Percentiles rank a stretch among this genome's conserved stretches.
Conservation (phyloP, 306 rosid genomes). For the Pterocarpus macrocarpus region DNA sequence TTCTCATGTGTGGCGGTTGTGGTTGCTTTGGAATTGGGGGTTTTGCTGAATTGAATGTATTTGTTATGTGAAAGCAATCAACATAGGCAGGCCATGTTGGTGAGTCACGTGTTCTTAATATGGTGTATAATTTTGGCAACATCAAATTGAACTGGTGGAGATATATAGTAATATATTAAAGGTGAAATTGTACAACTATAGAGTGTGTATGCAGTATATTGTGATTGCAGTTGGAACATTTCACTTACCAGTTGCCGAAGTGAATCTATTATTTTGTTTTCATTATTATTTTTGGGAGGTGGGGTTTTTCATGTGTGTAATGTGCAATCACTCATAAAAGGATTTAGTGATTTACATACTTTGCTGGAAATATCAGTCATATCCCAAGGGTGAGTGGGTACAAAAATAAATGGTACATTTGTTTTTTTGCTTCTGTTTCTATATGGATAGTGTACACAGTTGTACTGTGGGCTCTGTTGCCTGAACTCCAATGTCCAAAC, state of each 20-base stretch:
- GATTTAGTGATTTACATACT: background rate
- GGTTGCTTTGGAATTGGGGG: constrained; percentile 19
- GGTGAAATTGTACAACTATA: background rate
- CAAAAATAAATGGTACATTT: background rate
- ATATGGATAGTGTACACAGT: constrained; percentile 2
- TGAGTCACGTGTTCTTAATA: background rate
- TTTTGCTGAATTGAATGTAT: background rate
- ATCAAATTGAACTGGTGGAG: constrained; percentile 38
- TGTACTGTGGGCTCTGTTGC: background rate
- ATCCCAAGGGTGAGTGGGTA: background rate
- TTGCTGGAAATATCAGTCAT: constrained; percentile 5
- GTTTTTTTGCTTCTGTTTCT: background rate
- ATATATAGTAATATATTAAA: constrained; percentile 13
- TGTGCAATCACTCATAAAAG: background rate
- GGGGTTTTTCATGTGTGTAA: background rate
- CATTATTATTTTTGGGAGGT: background rate
- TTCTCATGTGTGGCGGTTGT: background rate
- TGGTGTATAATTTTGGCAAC: constrained; percentile 1
- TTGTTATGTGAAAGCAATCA: background rate
- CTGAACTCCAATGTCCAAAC: background rate
- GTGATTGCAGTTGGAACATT: constrained; percentile 21
- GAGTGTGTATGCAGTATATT: background rate
- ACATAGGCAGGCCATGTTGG: background rate
- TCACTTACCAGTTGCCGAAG: background rate
- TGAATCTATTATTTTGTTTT: too few species aligned